Conservation (phyloP, 495 filamentous ascomycete genomes). For the Chaetomium fimeti region DNA sequence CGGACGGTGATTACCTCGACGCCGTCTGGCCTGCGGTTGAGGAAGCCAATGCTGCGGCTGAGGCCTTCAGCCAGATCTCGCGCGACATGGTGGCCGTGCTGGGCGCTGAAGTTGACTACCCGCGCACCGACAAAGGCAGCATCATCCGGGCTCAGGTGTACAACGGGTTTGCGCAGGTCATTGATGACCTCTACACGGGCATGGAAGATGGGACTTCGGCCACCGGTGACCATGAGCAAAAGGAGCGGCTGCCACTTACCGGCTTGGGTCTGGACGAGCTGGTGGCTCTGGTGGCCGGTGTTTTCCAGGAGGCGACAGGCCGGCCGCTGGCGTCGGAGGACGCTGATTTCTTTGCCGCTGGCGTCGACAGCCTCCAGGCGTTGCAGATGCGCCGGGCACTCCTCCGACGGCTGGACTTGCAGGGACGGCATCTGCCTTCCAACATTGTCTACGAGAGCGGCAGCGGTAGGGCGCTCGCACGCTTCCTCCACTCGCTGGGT, state of each 20-base stretch:
- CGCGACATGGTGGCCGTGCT: constrained; percentile 50
- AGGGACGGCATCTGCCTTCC: background rate
- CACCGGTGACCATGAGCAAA: too few species aligned
- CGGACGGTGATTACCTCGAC: background rate
- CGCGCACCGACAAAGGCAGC: constrained; percentile 57
- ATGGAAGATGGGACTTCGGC: constrained; percentile 31
- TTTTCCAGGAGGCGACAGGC: background rate
- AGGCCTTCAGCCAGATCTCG: constrained; percentile 51
- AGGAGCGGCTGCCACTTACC: too few species aligned
- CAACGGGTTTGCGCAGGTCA: constrained; percentile 43
- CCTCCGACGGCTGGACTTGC: background rate
- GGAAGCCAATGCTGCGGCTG: background rate
- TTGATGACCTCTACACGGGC: constrained; percentile 46
- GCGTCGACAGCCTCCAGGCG: constrained; percentile 57
- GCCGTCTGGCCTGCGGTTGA: background rate
- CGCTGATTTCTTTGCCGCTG: constrained; percentile 54
- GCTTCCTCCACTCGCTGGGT: too few species aligned
- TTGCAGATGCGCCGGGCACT: constrained; percentile 32
- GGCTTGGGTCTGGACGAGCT: too few species aligned
- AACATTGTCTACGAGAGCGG: constrained; percentile 3
- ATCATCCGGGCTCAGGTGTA: constrained; percentile 56
- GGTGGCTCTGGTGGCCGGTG: too few species aligned
- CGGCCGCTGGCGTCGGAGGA: background rate
- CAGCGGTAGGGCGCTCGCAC: too few species aligned
- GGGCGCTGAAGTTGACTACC: constrained; percentile 41